Evolutionary conservation across 2,329 filamentous ascomycete genomes (phyloP), one percentile per base, ranked within the genome.

Genomic region (Pseudocercospora pini-densiflorae): DNA sequence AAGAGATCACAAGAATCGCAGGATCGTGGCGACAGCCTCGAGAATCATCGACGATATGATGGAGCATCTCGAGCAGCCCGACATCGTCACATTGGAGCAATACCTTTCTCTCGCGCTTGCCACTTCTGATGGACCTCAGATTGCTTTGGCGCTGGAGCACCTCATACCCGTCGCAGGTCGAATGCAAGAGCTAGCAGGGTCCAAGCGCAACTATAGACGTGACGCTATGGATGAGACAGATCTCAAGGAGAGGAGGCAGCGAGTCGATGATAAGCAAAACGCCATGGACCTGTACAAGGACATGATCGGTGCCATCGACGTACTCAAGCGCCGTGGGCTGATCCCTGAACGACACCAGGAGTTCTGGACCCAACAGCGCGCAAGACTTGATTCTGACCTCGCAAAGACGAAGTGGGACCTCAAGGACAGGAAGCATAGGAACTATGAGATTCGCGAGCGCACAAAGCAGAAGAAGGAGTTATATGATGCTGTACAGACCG

Each of bases 1-100:
- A 24, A 87, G 90, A 64, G 93, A 97, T 81, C 90, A 89, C 74
- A 88, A 89, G 63, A 97, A 96, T 77, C 83, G 78, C n/a, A 86
- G 89, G 61, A 86, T 87, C 23, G 86, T 97, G 70, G 79, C 82
- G 2, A 85, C 90, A 70, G 90, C 92, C 4, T 87, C 83, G 59
- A 78, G 82, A 59, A 82, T 97, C 27, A 80, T 97, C 31, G 82
- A 88, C 61, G 76, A 86, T 59, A 93, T 94, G 90, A 72, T 77
- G 54, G 71, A 74, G 29, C 77, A 74, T 5, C 72, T 83, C 14
- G 70, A 75, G 10, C 75, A 80, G 2, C 84, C 86, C 1, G 88
- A 91, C 70, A 70, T 85, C 5, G 75, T 79, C 45, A 77, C 83
- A 19, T 77, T 90, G 66, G 81, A 82, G 45, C 75, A 83, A 6